phyloP scores from a whole-genome alignment of 169 alveolate genomes.

The Cyclospora cayetanensis region DNA sequence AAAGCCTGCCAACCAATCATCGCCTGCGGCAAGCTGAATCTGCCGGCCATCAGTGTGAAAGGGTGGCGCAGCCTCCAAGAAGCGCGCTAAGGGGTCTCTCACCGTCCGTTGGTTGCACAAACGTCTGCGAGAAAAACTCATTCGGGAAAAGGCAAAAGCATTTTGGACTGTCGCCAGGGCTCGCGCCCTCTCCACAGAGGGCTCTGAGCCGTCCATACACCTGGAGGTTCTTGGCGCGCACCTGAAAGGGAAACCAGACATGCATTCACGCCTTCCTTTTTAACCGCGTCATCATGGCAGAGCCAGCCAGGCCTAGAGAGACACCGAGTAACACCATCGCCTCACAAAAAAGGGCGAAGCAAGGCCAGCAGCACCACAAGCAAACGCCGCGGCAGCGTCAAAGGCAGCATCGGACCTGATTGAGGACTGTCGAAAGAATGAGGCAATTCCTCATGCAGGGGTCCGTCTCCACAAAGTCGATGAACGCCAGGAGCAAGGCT shows the following conservation, averaged over 20 bases:
- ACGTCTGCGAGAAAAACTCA: not conserved
- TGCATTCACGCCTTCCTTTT: not conserved
- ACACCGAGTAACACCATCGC: not conserved
- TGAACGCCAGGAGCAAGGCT: not conserved
- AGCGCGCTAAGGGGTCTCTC: too few species aligned
- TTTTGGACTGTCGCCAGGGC: not conserved
- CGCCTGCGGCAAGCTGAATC: too few species aligned
- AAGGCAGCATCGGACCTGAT: not conserved
- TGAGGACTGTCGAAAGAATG: slow-evolving; percentile 44
- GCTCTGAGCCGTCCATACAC: slow-evolving; percentile 69
- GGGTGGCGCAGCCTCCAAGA: too few species aligned
- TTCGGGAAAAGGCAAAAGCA: not conserved
- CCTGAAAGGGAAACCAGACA: slow-evolving; percentile 7
- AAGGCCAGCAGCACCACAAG: not conserved
- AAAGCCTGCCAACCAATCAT: too few species aligned
- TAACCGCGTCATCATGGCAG: not conserved
- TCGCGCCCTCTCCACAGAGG: not conserved
- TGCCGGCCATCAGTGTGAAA: too few species aligned
- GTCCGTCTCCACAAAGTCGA: slow-evolving; percentile 40
- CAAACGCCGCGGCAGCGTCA: not conserved
- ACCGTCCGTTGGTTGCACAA: not conserved
- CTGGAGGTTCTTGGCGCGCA: slow-evolving; percentile 63
- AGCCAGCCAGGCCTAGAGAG: not conserved
- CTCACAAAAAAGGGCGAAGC: too few species aligned
- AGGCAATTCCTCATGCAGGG: slow-evolving; percentile 41